phyloP scores from a whole-genome alignment of 192 early-diverging fungal species.

The Linderina pennispora region DNA sequence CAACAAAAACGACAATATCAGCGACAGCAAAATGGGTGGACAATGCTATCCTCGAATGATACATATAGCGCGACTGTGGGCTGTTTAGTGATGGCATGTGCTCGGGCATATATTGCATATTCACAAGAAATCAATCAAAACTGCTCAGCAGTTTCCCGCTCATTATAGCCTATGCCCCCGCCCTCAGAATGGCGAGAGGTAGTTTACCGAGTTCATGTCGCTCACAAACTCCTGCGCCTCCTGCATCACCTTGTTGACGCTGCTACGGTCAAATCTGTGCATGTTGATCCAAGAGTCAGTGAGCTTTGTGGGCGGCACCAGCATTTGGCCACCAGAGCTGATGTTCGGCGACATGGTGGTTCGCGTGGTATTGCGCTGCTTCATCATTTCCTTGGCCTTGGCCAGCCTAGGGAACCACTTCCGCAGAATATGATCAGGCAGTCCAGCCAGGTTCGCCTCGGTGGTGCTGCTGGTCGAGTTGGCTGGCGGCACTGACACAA shows the following conservation, averaged over 20 bases:
- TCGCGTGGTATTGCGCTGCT: conserved; percentile 4
- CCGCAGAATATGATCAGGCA: conserved; percentile 23
- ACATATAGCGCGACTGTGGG: no score
- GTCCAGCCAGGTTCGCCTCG: conserved; percentile 13
- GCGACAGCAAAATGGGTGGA: no score
- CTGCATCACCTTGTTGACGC: conserved; percentile 19
- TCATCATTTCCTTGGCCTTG: conserved; percentile 2
- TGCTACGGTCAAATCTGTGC: conserved; percentile 27
- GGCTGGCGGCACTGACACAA: conserved; percentile 14
- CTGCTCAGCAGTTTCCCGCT: no score
- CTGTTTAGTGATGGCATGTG: no score
- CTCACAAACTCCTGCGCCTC: conserved; percentile 39
- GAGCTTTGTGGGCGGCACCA: conserved; percentile 30
- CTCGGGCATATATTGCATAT: no score
- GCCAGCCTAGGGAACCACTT: conserved; percentile 41
- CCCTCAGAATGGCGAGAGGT: conserved; percentile 41
- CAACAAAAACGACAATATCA: no score
- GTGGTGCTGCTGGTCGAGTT: neutral
- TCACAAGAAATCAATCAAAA: no score
- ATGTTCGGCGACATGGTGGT: conserved; percentile 2
- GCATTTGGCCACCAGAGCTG: conserved; percentile 7
- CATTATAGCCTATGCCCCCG: no score
- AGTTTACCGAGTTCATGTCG: conserved; percentile 32
- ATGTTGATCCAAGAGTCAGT: conserved; percentile 40
- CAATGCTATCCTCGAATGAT: no score